Evolutionary conservation across 495 filamentous ascomycete species (phyloP), one percentile per base, ranked within the genome.

Genomic region (Aeminium ludgeri): DNA sequence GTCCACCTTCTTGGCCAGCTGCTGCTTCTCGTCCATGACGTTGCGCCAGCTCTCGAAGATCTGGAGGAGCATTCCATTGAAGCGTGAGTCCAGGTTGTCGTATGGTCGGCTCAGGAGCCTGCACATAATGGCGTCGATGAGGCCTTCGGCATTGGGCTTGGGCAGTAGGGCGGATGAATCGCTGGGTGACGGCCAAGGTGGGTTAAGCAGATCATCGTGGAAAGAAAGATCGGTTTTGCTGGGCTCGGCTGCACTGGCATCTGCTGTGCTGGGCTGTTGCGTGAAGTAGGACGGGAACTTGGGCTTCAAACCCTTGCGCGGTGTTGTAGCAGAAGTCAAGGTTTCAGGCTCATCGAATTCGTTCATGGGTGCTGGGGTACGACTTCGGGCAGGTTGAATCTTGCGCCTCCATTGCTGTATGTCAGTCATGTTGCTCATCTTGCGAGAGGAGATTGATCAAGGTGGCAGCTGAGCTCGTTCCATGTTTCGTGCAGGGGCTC

Each of bases 21-120:
- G 31, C 23, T 40, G 32, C 41, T 55, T 52, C 18, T 55, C 44
- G 15, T 52, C 48, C 12, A 34, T 25, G 3, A 57, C 13, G 28
- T 52, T 42, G 19, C 50, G 47, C 37, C 50, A 61, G 28, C 45
- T 37, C 36, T 59, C 59, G 33, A 58, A 49, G 20, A 61, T 47
- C n/a, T 43, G 49, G 23, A 58, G 34, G 7, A 61, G 32, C 13
- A 42, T 36, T 20, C 48, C 50, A 41, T 56, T 54, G 38, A 53
- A 50, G 11, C 52, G 37, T 12, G 49, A 20, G 5, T 54, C 50
- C 8, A 61, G 46, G 18, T 38, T 38, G 15, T 49, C 15, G 10
- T 38, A 36, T 10, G 53, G 49, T 17, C 42, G 31, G 8, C 20
- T 36, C 31, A 49, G 34, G 6, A 58, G 38, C 20, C 44, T 34